These are phyloP conservation scores for Amanita fuliginea DNA, from an alignment of 768 basidiomycete species.

Conservation along the genomic window DNA sequence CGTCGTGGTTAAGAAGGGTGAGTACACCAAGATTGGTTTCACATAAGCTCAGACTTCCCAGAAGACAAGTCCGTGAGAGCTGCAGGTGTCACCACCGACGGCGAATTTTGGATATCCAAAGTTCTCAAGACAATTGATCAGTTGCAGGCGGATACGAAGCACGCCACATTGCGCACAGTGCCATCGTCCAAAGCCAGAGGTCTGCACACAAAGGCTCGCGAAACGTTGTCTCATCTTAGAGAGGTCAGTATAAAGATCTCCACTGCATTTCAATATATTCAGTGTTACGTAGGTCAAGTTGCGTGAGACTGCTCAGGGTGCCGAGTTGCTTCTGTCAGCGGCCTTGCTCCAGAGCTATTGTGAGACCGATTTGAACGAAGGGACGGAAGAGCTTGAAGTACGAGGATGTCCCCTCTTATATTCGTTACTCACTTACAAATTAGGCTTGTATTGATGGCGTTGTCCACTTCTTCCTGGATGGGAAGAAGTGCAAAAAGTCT, in stretches of 20 bases:
- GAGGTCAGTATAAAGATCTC: slow-evolving; percentile 17
- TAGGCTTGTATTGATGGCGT: slow-evolving; percentile 56
- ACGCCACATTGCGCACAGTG: slow-evolving; percentile 23
- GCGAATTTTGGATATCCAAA: slow-evolving; percentile 71
- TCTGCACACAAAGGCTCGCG: slow-evolving; percentile 34
- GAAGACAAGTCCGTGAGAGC: slow-evolving; percentile 44
- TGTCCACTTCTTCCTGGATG: slow-evolving; percentile 35
- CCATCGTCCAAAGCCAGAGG: slow-evolving; percentile 6
- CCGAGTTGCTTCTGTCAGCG: slow-evolving; percentile 60
- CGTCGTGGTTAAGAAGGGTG: slow-evolving; percentile 41
- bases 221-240: slow-evolving; percentile 28
- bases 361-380: slow-evolving; percentile 34
- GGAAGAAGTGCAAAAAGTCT: slow-evolving; percentile 28
- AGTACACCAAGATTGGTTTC: slow-evolving; percentile 7
- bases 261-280: neutral
- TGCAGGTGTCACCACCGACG: slow-evolving; percentile 56
- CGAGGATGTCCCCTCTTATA: slow-evolving; percentile 35
- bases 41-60: slow-evolving; percentile 1
- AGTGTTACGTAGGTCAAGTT: neutral
- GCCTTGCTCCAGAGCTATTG: slow-evolving; percentile 67
- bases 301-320: slow-evolving; percentile 50
- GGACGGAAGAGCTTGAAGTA: slow-evolving; percentile 35
- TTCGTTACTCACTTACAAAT: neutral
- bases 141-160: slow-evolving; percentile 61
- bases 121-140: slow-evolving; percentile 42